Conservation (phyloP, 106 monocot genomes). For the Dioscorea zingiberensis region DNA sequence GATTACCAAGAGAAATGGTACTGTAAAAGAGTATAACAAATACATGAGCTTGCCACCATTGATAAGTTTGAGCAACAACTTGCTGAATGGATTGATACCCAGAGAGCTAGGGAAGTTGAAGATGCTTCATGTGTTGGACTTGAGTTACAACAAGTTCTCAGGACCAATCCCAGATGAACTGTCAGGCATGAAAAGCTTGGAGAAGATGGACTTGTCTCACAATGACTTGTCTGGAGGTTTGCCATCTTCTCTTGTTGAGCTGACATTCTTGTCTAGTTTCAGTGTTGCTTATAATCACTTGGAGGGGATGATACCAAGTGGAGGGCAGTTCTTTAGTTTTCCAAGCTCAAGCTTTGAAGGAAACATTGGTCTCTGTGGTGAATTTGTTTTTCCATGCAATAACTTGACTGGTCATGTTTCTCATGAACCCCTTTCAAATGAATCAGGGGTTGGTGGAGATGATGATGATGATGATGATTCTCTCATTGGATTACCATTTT, state of each 20-base stretch:
- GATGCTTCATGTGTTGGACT: constrained; percentile 43
- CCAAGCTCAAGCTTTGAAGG: constrained; percentile 40
- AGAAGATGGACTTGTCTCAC: constrained; percentile 54
- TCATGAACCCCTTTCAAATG: no score
- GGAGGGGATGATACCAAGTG: constrained; percentile 41
- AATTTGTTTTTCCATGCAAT: no score
- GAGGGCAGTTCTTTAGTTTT: constrained; percentile 75
- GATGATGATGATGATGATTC: no score
- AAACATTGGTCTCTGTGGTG: constrained; percentile 56
- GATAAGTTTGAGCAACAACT: constrained; percentile 43
- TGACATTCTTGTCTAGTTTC: constrained; percentile 64
- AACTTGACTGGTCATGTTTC: no score
- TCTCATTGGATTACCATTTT: no score
- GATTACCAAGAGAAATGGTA: no score
- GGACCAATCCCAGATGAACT: constrained; percentile 56
- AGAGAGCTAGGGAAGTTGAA: constrained; percentile 43
- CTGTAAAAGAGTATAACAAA: constrained; percentile 55
- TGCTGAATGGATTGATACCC: constrained; percentile 47
- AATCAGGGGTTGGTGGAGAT: no score
- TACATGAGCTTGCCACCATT: constrained; percentile 68
- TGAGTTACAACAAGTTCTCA: constrained; percentile 43
- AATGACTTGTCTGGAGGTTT: constrained; percentile 60
- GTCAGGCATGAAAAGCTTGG: constrained; percentile 57
- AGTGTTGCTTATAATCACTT: constrained; percentile 63
- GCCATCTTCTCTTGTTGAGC: constrained; percentile 44